Conservation (phyloP, 2,329 filamentous ascomycete species). For the Dothiorella sarmentorum region DNA sequence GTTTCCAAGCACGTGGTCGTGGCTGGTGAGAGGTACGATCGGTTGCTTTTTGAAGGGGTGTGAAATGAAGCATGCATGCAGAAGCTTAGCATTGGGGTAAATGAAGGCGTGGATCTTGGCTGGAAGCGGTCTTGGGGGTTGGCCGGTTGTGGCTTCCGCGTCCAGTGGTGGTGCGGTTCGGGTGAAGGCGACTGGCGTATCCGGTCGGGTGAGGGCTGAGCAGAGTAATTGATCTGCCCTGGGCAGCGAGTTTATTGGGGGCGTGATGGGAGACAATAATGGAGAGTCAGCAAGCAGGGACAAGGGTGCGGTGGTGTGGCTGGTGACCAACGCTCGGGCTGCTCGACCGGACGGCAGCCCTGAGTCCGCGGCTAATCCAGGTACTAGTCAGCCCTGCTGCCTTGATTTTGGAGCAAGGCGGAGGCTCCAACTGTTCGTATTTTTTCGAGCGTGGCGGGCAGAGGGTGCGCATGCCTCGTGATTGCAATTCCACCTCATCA, state of each 20-base stretch:
- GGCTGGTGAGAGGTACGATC: too few relatives aligned
- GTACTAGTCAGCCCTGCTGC: background rate
- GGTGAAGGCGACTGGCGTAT: background rate
- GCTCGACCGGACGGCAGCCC: background rate
- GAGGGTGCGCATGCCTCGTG: background rate
- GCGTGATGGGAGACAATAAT: background rate
- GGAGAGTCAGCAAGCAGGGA: background rate
- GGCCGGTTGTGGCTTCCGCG: background rate
- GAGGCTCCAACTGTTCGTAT: too few relatives aligned
- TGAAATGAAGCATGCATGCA: too few relatives aligned
- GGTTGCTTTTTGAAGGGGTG: too few relatives aligned
- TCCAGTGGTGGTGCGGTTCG: background rate
- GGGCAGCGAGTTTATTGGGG: background rate
- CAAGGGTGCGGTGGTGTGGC: background rate
- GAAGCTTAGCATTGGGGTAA: too few relatives aligned
- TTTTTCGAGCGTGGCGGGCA: background rate
- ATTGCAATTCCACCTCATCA: background rate
- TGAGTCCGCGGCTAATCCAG: background rate
- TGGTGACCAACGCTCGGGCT: background rate
- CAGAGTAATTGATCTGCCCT: constrained; percentile 6
- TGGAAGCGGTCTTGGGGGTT: background rate
- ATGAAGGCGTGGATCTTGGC: background rate
- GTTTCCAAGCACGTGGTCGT: background rate
- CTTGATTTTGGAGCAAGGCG: background rate
- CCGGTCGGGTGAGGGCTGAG: background rate